These are phyloP conservation scores for Juglanconis sp. DNA, from an alignment of 2,329 filamentous ascomycete species.

Conservation along the genomic window DNA sequence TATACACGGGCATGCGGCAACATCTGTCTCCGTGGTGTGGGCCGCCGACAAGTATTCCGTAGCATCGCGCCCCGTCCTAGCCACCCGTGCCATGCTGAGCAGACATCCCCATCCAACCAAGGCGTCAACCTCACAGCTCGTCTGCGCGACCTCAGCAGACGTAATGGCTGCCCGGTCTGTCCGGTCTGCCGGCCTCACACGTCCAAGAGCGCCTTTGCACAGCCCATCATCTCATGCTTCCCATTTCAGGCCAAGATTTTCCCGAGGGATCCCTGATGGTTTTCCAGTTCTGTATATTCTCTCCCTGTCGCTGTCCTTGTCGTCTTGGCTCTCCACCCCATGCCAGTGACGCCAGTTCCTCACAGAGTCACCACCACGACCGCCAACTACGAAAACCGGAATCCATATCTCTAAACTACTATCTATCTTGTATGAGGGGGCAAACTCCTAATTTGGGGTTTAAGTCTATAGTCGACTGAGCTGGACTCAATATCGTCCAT, in stretches of 20 bases:
- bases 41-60: neutral
- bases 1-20: slow-evolving; percentile 2
- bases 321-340: neutral
- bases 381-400: neutral
- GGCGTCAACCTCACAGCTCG: too few species aligned
- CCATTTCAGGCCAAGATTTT: neutral
- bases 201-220: neutral
- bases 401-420: neutral
- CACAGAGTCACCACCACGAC: neutral
- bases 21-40: slow-evolving; percentile 8
- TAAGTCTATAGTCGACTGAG: neutral
- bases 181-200: too few species aligned
- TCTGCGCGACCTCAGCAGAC: too few species aligned
- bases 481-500: neutral
- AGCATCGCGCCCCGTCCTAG: neutral
- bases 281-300: neutral
- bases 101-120: too few species aligned
- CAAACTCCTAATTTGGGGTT: neutral
- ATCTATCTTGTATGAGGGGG: neutral
- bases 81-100: neutral
- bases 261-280: neutral
- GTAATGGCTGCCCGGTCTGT: too few species aligned
- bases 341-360: slow-evolving; percentile 2
- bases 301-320: neutral
- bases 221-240: neutral